Conservation (phyloP, 2,329 filamentous ascomycete genomes). For the Dothiorella sarmentorum region DNA sequence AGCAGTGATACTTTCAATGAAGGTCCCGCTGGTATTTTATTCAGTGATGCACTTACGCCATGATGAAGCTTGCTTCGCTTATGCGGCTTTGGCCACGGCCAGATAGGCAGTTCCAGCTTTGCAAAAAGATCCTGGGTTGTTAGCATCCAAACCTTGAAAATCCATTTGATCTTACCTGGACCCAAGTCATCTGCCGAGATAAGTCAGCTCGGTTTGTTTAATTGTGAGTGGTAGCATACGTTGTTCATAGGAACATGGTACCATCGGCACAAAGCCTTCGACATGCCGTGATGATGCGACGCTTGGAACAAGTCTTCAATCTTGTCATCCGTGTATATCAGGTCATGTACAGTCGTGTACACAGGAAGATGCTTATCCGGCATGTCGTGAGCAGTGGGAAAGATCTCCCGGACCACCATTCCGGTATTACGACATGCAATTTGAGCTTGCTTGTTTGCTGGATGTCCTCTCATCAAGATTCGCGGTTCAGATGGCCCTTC, state of each 20-base stretch:
- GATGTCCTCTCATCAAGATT: not conserved
- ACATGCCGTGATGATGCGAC: not conserved
- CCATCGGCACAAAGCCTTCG: not conserved
- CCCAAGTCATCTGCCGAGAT: not conserved
- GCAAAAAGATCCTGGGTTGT: not conserved
- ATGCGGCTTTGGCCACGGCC: not conserved
- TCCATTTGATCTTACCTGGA: not conserved
- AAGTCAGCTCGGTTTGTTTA: not conserved
- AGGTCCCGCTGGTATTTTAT: no score
- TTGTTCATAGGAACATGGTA: slow-evolving; percentile 5
- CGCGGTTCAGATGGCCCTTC: not conserved
- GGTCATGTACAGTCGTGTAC: not conserved
- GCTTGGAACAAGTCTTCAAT: not conserved
- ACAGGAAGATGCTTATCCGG: not conserved
- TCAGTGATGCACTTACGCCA: not conserved
- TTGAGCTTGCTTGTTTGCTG: not conserved
- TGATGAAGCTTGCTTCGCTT: not conserved
- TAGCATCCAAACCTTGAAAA: not conserved
- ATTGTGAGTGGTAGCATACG: not conserved
- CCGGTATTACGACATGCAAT: not conserved
- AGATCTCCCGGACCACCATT: not conserved
- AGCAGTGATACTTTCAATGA: not conserved
- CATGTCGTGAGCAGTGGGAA: not conserved
- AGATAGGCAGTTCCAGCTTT: not conserved
- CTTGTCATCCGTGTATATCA: not conserved